Conservation (phyloP, 768 basidiomycete genomes). For the Kwoniella newhampshirensis region DNA sequence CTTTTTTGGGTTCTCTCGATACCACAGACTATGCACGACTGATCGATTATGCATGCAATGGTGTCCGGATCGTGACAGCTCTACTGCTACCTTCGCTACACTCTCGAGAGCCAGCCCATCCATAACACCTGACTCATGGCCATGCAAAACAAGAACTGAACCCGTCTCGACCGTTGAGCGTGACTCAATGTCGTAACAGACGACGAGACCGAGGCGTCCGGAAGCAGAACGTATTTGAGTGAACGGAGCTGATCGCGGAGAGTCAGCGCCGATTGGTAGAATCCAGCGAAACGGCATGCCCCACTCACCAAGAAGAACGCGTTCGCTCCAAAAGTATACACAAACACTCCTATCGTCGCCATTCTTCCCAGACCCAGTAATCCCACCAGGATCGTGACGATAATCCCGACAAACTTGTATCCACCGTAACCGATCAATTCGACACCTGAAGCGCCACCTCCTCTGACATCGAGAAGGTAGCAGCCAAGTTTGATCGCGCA, state of each 20-base stretch:
- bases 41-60: background rate
- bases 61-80: too few species aligned
- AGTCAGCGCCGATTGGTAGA: too few species aligned
- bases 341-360: conserved; percentile 69
- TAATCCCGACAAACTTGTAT: conserved; percentile 96
- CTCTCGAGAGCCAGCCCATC: conserved; percentile 78
- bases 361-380: conserved; percentile 66
- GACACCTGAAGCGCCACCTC: conserved; percentile 63
- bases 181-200: conserved; percentile 68
- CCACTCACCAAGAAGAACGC: conserved; percentile 84
- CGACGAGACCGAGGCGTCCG: conserved; percentile 66
- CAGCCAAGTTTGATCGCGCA: conserved; percentile 84
- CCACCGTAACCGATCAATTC: conserved; percentile 85
- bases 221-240: conserved; percentile 83
- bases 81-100: conserved; percentile 50
- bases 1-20: background rate
- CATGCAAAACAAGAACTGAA: conserved; percentile 84
- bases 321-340: conserved; percentile 84
- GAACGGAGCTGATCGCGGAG: conserved; percentile 72
- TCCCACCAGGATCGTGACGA: conserved; percentile 71
- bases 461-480: conserved; percentile 85
- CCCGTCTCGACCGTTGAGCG: conserved; percentile 75
- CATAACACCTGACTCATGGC: conserved; percentile 78
- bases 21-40: too few species aligned
- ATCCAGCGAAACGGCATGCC: background rate